Evolutionary conservation across 2,329 filamentous ascomycete genomes (phyloP).

Genomic region (Fusarium transvaalense): DNA sequence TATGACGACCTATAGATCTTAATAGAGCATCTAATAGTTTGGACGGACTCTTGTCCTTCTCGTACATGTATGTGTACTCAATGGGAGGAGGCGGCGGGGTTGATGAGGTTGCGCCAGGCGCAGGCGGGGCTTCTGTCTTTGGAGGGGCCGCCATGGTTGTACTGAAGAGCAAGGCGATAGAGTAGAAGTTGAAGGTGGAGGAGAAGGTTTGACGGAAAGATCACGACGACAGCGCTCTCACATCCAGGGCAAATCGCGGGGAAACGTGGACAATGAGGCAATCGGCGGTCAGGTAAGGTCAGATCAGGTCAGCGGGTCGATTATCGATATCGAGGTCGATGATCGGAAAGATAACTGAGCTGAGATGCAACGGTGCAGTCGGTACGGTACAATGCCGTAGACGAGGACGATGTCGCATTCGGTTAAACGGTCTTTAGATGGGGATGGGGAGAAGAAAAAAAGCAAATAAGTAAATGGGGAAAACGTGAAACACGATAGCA

Average conservation of each 20-base stretch:
- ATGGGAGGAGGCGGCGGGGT: slow-evolving; percentile 48
- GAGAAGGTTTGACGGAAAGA: slow-evolving; percentile 7
- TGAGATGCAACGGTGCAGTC: slow-evolving; percentile 3
- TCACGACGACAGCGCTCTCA: slow-evolving; percentile 26
- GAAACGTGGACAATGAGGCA: slow-evolving; percentile 34
- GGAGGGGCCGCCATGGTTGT: slow-evolving; percentile 46
- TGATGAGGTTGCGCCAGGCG: slow-evolving; percentile 40
- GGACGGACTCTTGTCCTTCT: slow-evolving; percentile 75
- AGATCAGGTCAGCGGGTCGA: slow-evolving; percentile 41
- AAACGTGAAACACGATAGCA: slow-evolving; percentile 6
- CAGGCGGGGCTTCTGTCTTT: slow-evolving; percentile 41
- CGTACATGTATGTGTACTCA: slow-evolving; percentile 76
- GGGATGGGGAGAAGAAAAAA: neutral
- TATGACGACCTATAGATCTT: slow-evolving; percentile 74
- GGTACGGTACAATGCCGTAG: slow-evolving; percentile 16
- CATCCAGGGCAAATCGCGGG: slow-evolving; percentile 42
- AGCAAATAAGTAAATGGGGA: neutral
- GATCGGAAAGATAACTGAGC: slow-evolving; percentile 14
- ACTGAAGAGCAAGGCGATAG: neutral
- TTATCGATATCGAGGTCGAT: slow-evolving; percentile 21
- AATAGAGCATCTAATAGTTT: slow-evolving; percentile 76
- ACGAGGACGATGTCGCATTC: slow-evolving; percentile 38
- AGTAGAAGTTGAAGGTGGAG: slow-evolving; percentile 6
- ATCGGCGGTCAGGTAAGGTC: slow-evolving; percentile 46
- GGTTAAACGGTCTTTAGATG: neutral